These are phyloP conservation scores for Cladophialophora chaetospira DNA, from an alignment of 2,329 filamentous ascomycete genomes.

Conservation along the genomic window DNA sequence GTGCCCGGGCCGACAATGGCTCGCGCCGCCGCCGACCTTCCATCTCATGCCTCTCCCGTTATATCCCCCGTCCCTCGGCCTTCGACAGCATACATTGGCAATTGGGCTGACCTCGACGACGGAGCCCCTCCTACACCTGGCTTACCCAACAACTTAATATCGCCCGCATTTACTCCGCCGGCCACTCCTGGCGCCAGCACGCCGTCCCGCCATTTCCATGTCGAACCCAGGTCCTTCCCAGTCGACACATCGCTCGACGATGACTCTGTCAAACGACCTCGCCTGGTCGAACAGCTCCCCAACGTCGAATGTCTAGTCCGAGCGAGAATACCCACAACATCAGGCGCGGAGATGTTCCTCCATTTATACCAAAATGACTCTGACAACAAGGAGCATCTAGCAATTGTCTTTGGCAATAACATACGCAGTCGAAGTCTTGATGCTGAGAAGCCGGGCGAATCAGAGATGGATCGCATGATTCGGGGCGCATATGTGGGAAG, in stretches of 20 bases:
- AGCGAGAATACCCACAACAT: constrained; percentile 89
- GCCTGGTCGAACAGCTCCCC: constrained; percentile 73
- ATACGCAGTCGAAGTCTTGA: constrained; percentile 71
- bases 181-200: constrained; percentile 37
- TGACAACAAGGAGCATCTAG: constrained; percentile 93
- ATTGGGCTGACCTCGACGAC: constrained; percentile 34
- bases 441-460: constrained; percentile 49
- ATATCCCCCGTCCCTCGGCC: constrained; percentile 45
- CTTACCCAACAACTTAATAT: constrained; percentile 55
- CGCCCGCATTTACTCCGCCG: constrained; percentile 55
- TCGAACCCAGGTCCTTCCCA: constrained; percentile 46
- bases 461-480: constrained; percentile 72
- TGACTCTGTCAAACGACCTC: constrained; percentile 60
- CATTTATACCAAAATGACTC: constrained; percentile 92
- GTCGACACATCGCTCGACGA: constrained; percentile 41
- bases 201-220: constrained; percentile 38
- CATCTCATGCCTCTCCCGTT: constrained; percentile 56
- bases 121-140: constrained; percentile 44
- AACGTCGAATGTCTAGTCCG: constrained; percentile 91
- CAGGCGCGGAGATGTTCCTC: constrained; percentile 92
- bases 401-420: constrained; percentile 89
- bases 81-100: constrained; percentile 32
- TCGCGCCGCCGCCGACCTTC: constrained; percentile 44
- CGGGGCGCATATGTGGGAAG: constrained; percentile 88
- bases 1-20: constrained; percentile 13